Conservation (phyloP, 805 yeast genomes). For the Saturnispora mendoncae region DNA sequence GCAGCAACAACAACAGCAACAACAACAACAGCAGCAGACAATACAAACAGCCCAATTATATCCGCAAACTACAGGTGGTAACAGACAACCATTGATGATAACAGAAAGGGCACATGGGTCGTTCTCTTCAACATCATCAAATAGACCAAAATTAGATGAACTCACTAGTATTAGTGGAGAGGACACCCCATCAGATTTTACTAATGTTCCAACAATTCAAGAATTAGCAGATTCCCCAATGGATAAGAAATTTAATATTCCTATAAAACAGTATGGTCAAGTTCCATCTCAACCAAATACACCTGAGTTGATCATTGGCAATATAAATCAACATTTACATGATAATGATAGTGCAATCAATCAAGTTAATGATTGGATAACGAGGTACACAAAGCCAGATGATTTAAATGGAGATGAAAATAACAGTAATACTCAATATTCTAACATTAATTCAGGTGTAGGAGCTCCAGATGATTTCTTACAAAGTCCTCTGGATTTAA, state of each 20-base stretch:
- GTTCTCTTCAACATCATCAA: slow-evolving; percentile 6
- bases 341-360: slow-evolving; percentile 45
- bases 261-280: slow-evolving; percentile 4
- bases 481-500: slow-evolving; percentile 12
- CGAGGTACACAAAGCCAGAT: slow-evolving; percentile 9
- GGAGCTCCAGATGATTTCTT: slow-evolving; percentile 29
- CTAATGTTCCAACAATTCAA: slow-evolving; percentile 5
- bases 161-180: background rate
- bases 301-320: slow-evolving; percentile 26
- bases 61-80: background rate
- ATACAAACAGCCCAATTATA: background rate
- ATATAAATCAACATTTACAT: slow-evolving; percentile 38
- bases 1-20: slow-evolving; percentile 1
- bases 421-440: too few relatives aligned
- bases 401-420: slow-evolving; percentile 28
- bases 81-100: slow-evolving; percentile 21
- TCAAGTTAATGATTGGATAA: slow-evolving; percentile 52
- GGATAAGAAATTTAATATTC: slow-evolving; percentile 4
- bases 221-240: slow-evolving; percentile 1
- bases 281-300: slow-evolving; percentile 7
- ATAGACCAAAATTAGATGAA: slow-evolving; percentile 1
- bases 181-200: slow-evolving; percentile 9
- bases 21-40: slow-evolving; percentile 9
- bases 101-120: slow-evolving; percentile 22
- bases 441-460: too few relatives aligned